These are phyloP conservation scores for Salix purpurea DNA, from an alignment of 345 rosid species.

Conservation along the genomic window DNA sequence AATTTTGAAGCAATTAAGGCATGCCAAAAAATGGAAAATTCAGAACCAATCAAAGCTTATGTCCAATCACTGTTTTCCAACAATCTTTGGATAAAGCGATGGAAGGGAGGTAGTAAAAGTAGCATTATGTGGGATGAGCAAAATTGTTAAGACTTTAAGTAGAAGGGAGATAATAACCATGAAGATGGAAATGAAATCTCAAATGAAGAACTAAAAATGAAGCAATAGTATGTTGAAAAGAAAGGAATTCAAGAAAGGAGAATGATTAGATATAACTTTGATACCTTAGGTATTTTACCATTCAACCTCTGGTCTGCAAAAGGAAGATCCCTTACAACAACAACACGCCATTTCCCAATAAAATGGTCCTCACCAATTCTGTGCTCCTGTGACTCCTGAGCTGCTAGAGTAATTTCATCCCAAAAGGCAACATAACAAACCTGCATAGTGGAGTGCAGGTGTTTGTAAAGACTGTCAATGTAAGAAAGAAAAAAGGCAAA, in stretches of 20 bases:
- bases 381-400: conserved; percentile 63
- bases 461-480: not conserved
- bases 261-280: not conserved
- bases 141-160: too few relatives aligned
- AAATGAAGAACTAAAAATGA: not conserved
- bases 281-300: conserved; percentile 98
- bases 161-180: too few relatives aligned
- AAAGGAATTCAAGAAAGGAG: not conserved
- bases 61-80: too few relatives aligned
- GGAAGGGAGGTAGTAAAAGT: too few relatives aligned
- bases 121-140: too few relatives aligned
- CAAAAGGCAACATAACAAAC: conserved; percentile 94
- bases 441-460: conserved; percentile 43
- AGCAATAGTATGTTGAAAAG: not conserved
- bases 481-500: conserved; percentile 3
- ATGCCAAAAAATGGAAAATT: too few relatives aligned
- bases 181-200: too few relatives aligned
- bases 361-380: conserved; percentile 48
- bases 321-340: conserved; percentile 75
- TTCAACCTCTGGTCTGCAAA: conserved; percentile 86
- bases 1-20: too few relatives aligned
- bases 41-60: too few relatives aligned
- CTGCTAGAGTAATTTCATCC: conserved; percentile 77
- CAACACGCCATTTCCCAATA: conserved; percentile 84
- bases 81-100: too few relatives aligned